These are phyloP conservation scores for Blumeriella jaapii DNA, from an alignment of 2,329 filamentous ascomycete genomes.

Conservation along the genomic window DNA sequence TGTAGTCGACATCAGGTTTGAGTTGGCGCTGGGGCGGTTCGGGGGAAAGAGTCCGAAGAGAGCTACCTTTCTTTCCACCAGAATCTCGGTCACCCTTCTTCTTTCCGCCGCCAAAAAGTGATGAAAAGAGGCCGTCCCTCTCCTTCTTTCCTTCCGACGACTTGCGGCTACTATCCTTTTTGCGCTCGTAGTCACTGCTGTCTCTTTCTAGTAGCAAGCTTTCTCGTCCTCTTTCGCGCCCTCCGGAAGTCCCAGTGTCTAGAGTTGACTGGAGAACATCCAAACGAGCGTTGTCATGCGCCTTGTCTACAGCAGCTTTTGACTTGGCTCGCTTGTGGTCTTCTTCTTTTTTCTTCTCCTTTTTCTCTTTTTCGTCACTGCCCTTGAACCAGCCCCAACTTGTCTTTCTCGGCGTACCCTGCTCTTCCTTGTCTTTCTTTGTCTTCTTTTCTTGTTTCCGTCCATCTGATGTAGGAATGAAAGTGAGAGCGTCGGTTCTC, in stretches of 20 bases:
- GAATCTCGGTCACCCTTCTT: conserved; percentile 74
- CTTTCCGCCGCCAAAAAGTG: conserved; percentile 81
- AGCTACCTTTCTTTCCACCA: conserved; percentile 59
- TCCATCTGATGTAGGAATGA: conserved; percentile 72
- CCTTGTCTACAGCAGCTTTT: conserved; percentile 43
- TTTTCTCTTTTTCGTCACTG: conserved; percentile 62
- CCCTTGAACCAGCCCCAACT: conserved; percentile 78
- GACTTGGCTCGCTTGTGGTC: conserved; percentile 52
- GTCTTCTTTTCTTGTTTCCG: conserved; percentile 63
- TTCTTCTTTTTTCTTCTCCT: conserved; percentile 51
- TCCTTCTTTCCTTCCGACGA: conserved; percentile 72
- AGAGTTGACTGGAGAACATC: conserved; percentile 84
- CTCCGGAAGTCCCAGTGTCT: conserved; percentile 50
- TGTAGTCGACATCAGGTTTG: conserved; percentile 84
- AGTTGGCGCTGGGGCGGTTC: conserved; percentile 65
- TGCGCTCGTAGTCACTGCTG: conserved; percentile 56
- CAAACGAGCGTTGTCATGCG: conserved; percentile 69
- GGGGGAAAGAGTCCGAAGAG: conserved; percentile 64
- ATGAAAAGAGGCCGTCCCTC: conserved; percentile 87
- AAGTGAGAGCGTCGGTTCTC: conserved; percentile 66
- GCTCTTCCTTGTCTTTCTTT: conserved; percentile 58
- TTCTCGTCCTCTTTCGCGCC: conserved; percentile 78
- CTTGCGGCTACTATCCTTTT: conserved; percentile 68
- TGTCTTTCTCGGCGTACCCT: conserved; percentile 59
- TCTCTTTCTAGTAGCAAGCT: conserved; percentile 77